A percentile compares a stretch with the other conserved stretches of the same genome.
These are phyloP conservation scores for Punica granatum DNA, from an alignment of 345 rosid species.

Conservation along the genomic window DNA sequence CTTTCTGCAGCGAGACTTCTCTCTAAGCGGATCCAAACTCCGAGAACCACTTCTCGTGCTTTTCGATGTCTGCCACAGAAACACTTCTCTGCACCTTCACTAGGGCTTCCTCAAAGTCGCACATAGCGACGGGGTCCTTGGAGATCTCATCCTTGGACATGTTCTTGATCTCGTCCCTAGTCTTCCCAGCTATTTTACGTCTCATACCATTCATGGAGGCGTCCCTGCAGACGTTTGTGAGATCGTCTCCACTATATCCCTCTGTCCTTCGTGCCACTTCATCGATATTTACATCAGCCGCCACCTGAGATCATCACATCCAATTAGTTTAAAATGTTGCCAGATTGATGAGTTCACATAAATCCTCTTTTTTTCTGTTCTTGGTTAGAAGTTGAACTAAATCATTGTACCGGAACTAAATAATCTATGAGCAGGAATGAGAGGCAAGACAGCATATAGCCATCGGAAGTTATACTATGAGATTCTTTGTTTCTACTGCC, in stretches of 20 bases:
- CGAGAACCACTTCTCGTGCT: conserved; percentile 92
- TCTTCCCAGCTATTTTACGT: conserved; percentile 98
- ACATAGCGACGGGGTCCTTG: conserved; percentile 95
- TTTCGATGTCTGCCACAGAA: conserved; percentile 81
- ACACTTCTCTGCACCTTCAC: conserved; percentile 93
- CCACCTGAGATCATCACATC: conserved; percentile 40
- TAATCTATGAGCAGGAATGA: neutral
- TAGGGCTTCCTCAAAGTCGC: conserved; percentile 98
- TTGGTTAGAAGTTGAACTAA: neutral
- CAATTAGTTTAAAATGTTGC: neutral
- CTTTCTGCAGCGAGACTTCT: neutral
- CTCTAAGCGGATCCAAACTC: conserved; percentile 91
- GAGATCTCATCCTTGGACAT: conserved; percentile 98
- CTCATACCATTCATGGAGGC: conserved; percentile 99
- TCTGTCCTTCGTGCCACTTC: conserved; percentile 87
- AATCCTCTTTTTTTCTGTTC: neutral
- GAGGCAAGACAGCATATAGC: neutral
- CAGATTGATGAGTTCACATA: neutral
- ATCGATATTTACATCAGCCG: conserved; percentile 79
- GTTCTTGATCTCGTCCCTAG: conserved; percentile 96
- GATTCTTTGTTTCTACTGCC: neutral
- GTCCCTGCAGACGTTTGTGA: conserved; percentile 93
- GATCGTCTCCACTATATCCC: conserved; percentile 99
- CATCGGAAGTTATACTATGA: neutral
- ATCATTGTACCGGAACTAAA: neutral